A percentile compares a stretch with the other conserved stretches of the same genome.
Conservation (phyloP, 2,329 filamentous ascomycete species). For the Colletotrichum chlorophyti region DNA sequence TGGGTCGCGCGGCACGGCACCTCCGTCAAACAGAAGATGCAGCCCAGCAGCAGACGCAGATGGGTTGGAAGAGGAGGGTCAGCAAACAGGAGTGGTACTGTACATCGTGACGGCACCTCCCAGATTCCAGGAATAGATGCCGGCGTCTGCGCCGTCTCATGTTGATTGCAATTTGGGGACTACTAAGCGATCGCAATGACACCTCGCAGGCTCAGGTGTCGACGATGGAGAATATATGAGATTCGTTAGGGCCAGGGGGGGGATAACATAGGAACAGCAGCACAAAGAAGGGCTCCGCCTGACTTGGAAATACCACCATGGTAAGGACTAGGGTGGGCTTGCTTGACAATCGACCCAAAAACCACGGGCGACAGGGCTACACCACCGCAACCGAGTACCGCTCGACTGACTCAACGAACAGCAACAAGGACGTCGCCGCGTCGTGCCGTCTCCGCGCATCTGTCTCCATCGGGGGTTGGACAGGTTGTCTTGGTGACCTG, state of each 20-base stretch:
- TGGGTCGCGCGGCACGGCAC: not conserved
- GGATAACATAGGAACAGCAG: too few species aligned
- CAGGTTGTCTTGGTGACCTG: not conserved
- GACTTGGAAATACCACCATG: slow-evolving; percentile 2
- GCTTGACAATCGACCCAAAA: not conserved
- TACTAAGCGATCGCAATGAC: slow-evolving; percentile 32
- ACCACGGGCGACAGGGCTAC: too few species aligned
- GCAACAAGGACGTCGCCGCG: slow-evolving; percentile 16
- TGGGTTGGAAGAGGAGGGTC: too few species aligned
- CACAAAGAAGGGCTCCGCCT: slow-evolving; percentile 6
- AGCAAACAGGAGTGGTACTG: too few species aligned
- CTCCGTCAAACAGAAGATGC: slow-evolving; percentile 14
- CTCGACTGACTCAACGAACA: slow-evolving; percentile 22
- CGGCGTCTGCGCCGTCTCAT: slow-evolving; percentile 53
- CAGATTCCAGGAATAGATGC: slow-evolving; percentile 22
- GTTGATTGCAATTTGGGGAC: slow-evolving; percentile 85
- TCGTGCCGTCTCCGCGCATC: slow-evolving; percentile 14
- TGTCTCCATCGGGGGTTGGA: not conserved
- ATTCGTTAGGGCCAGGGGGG: slow-evolving; percentile 3
- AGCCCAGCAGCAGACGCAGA: too few species aligned
- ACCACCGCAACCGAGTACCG: too few species aligned
- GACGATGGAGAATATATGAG: not conserved
- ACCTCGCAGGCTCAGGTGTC: not conserved
- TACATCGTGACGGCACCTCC: not conserved
- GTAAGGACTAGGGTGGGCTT: not conserved